A percentile compares a stretch with the other conserved stretches of the same genome.
Evolutionary conservation across 495 filamentous ascomycete species (phyloP).

Genomic region (Gamarada debralockiae): DNA sequence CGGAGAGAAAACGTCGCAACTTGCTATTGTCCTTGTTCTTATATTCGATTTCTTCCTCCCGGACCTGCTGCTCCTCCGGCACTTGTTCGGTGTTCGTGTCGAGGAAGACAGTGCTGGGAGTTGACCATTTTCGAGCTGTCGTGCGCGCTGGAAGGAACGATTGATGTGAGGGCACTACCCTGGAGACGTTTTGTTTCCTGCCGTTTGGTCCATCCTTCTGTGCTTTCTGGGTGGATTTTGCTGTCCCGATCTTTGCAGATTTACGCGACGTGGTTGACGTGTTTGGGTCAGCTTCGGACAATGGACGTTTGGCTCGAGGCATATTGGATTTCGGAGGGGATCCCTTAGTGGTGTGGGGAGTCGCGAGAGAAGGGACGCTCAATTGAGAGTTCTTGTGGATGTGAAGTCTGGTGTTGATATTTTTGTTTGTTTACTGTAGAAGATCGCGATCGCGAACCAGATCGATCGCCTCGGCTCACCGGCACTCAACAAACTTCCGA

Average conservation of each 20-base stretch:
- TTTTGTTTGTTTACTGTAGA: too few relatives aligned
- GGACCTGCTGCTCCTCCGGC: background rate
- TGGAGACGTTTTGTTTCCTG: background rate
- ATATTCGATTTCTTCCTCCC: background rate
- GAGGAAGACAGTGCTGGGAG: background rate
- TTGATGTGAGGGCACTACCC: too few relatives aligned
- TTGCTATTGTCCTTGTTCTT: constrained; percentile 13
- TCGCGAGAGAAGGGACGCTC: too few relatives aligned
- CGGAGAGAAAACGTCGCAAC: constrained; percentile 1
- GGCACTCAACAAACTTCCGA: too few relatives aligned
- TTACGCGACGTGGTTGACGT: background rate
- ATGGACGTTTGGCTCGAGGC: constrained; percentile 11
- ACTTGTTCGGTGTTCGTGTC: background rate
- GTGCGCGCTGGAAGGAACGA: background rate
- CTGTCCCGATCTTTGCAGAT: background rate
- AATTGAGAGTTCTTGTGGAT: too few relatives aligned
- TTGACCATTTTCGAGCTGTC: background rate
- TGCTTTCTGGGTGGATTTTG: background rate
- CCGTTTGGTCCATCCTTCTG: background rate
- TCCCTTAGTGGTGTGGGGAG: too few relatives aligned
- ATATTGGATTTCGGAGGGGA: too few relatives aligned
- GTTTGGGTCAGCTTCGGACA: constrained; percentile 10
- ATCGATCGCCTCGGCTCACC: too few relatives aligned
- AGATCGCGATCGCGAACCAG: too few relatives aligned
- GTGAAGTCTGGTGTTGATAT: too few relatives aligned